These are phyloP conservation scores for Cucurbita argyrosperma DNA, from an alignment of 306 rosid species.

Conservation along the genomic window DNA sequence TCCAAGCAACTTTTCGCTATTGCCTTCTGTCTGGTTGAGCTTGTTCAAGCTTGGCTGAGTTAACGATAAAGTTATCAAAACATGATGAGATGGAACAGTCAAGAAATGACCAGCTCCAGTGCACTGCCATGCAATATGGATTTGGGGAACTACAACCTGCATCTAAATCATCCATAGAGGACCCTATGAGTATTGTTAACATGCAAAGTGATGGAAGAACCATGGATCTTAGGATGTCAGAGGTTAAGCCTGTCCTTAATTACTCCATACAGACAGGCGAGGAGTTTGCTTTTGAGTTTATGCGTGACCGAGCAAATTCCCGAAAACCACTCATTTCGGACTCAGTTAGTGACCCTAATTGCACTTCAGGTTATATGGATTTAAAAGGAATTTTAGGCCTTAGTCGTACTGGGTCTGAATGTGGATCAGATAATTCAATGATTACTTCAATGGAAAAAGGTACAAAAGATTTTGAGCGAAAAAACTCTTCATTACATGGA, in stretches of 20 bases:
- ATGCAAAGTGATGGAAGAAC: constrained; percentile 25
- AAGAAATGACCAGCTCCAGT: constrained; percentile 14
- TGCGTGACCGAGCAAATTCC: constrained; percentile 68
- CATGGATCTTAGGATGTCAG: constrained; percentile 23
- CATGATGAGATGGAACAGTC: constrained; percentile 25
- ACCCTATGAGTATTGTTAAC: constrained; percentile 22
- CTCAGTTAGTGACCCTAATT: constrained; percentile 33
- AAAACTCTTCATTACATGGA: constrained; percentile 23
- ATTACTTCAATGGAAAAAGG: constrained; percentile 29
- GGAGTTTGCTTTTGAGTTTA: constrained; percentile 71
- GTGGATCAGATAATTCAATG: constrained; percentile 59
- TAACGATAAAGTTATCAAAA: constrained; percentile 1
- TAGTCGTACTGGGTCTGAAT: constrained; percentile 45
- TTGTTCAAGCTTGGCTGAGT: constrained; percentile 7
- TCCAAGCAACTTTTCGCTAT: not conserved
- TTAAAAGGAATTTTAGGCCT: constrained; percentile 52
- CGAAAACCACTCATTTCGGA: constrained; percentile 42
- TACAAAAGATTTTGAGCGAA: constrained; percentile 36
- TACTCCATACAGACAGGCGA: constrained; percentile 80
- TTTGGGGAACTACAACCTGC: constrained; percentile 32
- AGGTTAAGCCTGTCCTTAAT: constrained; percentile 58
- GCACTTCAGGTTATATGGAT: constrained; percentile 37
- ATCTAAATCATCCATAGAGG: constrained; percentile 29
- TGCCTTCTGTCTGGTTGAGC: constrained; percentile 3
- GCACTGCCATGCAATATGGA: constrained; percentile 45